Percentiles rank a stretch among this genome's conserved stretches.
Conservation (phyloP, 208 protist genomes). For the Wallacemonas rigidus region DNA sequence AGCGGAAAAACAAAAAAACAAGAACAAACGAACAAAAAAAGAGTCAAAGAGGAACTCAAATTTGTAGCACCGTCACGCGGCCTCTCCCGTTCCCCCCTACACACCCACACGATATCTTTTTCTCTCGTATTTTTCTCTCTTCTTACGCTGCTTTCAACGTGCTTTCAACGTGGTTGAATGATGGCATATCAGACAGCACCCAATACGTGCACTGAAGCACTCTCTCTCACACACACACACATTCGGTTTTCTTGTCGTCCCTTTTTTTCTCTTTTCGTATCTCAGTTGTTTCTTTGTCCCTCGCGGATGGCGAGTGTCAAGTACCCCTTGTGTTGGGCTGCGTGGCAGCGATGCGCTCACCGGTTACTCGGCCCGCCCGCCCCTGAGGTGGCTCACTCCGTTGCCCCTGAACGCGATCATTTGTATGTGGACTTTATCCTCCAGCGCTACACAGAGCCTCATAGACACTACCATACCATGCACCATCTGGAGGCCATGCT, state of each 20-base stretch:
- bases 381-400: background rate
- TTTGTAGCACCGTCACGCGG: too few species aligned
- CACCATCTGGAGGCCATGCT: slow-evolving; percentile 69
- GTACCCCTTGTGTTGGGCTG: slow-evolving; percentile 4
- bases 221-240: too few species aligned
- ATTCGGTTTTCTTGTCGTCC: background rate
- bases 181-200: too few species aligned
- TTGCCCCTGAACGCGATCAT: background rate
- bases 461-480: slow-evolving; percentile 78
- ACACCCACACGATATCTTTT: too few species aligned
- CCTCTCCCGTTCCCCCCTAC: too few species aligned
- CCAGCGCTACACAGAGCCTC: slow-evolving; percentile 57
- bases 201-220: too few species aligned
- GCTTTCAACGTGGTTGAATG: too few species aligned
- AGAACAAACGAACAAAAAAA: too few species aligned
- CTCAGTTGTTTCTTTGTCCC: background rate
- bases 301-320: background rate
- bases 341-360: slow-evolving; percentile 28
- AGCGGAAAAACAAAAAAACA: too few species aligned
- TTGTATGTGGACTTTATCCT: slow-evolving; percentile 40
- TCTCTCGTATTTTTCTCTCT: too few species aligned
- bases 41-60: too few species aligned
- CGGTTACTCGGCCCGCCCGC: slow-evolving; percentile 26
- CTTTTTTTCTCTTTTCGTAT: slow-evolving; percentile 12
- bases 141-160: too few species aligned